A percentile compares a stretch with the other conserved stretches of the same genome.
These are phyloP conservation scores for Papiliotrema flavescens DNA, from an alignment of 1,284 basidiomycete genomes.

Conservation along the genomic window DNA sequence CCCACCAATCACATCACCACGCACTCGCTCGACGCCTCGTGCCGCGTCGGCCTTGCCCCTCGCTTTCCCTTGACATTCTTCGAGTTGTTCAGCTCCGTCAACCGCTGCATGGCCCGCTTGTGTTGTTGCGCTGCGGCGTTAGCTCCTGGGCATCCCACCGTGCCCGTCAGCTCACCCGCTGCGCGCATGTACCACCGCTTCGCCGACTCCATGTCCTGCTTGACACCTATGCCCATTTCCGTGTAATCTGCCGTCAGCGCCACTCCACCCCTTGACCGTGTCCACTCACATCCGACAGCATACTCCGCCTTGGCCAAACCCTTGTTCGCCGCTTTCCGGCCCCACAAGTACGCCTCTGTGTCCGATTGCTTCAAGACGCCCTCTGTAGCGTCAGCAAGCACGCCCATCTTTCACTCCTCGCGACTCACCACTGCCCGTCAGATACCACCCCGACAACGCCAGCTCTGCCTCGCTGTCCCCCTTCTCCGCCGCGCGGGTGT, in stretches of 20 bases:
- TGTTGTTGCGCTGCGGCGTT: slow-evolving; percentile 38
- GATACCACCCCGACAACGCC: slow-evolving; percentile 95
- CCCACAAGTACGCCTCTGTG: slow-evolving; percentile 96
- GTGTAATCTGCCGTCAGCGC: slow-evolving; percentile 63
- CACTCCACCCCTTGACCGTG: neutral
- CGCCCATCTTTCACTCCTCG: neutral
- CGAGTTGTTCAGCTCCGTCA: slow-evolving; percentile 65
- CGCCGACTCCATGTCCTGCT: slow-evolving; percentile 90
- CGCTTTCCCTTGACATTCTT: slow-evolving; percentile 43
- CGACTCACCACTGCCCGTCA: slow-evolving; percentile 67
- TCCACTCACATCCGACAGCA: slow-evolving; percentile 69
- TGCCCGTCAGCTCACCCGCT: slow-evolving; percentile 66
- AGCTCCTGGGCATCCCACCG: neutral
- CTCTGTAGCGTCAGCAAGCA: slow-evolving; percentile 52
- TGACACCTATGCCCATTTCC: slow-evolving; percentile 96
- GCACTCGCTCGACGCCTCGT: slow-evolving; percentile 89
- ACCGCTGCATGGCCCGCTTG: slow-evolving; percentile 67
- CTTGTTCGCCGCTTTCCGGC: slow-evolving; percentile 86
- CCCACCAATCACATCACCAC: slow-evolving; percentile 61
- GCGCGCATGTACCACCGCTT: slow-evolving; percentile 99
- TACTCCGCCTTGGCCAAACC: slow-evolving; percentile 92
- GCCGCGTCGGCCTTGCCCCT: slow-evolving; percentile 75
- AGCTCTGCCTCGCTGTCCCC: slow-evolving; percentile 92
- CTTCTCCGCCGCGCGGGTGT: slow-evolving; percentile 94
- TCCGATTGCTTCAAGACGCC: slow-evolving; percentile 96